phyloP scores from a whole-genome alignment of 306 rosid genomes.

The Pyrus communis region DNA sequence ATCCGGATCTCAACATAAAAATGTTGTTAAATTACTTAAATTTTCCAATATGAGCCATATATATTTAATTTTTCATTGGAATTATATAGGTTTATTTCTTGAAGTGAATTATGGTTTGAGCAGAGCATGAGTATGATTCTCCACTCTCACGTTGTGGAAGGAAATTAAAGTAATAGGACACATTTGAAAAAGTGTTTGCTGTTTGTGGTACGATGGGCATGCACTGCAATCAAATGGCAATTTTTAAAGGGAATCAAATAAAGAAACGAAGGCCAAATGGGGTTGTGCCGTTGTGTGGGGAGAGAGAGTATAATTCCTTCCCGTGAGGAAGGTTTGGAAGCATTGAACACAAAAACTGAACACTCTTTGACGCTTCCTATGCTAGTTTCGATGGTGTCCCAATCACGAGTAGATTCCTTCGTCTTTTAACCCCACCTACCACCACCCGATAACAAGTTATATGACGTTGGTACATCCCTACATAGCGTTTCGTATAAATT shows the following conservation, averaged over 20 bases:
- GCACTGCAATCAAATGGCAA: not conserved
- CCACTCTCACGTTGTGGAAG: not conserved
- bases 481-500: too few species aligned
- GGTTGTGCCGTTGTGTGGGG: not conserved
- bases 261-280: not conserved
- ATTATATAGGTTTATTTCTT: not conserved
- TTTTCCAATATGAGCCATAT: too few species aligned
- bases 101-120: not conserved
- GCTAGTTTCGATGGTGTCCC: constrained; percentile 19
- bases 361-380: constrained; percentile 33
- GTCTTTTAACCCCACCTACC: constrained; percentile 19
- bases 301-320: not conserved
- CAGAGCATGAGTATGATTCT: not conserved
- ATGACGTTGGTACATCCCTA: not conserved
- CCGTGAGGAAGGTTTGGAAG: constrained; percentile 35
- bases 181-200: not conserved
- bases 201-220: not conserved
- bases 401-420: constrained; percentile 39
- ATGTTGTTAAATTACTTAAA: too few species aligned
- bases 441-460: not conserved
- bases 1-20: too few species aligned
- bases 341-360: constrained; percentile 36
- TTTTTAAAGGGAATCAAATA: not conserved
- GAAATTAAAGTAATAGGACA: not conserved
- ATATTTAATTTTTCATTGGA: not conserved